phyloP scores from a whole-genome alignment of 306 rosid species.

The Gastrolobium villosum region DNA sequence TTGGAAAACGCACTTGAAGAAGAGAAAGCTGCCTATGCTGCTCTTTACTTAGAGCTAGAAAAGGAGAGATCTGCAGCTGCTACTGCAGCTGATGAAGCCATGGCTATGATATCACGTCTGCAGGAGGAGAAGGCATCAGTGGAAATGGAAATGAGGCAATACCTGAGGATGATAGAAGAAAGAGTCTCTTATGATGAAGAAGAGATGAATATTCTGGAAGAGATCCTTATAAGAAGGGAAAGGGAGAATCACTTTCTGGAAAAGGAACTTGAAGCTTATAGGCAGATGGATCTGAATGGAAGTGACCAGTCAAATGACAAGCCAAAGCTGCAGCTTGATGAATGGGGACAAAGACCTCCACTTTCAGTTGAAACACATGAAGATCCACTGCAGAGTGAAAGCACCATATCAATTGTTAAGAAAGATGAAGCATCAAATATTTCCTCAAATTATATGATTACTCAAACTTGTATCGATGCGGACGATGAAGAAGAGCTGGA shows the following conservation, averaged over 20 bases:
- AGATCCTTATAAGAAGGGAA: constrained; percentile 84
- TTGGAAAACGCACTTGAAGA: constrained; percentile 73
- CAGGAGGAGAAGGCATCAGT: constrained; percentile 80
- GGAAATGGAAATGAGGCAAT: constrained; percentile 82
- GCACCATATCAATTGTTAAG: constrained; percentile 36
- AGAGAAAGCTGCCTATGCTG: constrained; percentile 70
- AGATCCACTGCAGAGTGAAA: constrained; percentile 46
- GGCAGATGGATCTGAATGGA: constrained; percentile 58
- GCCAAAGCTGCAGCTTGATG: constrained; percentile 49
- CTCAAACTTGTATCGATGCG: constrained; percentile 32
- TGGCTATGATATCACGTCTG: constrained; percentile 91
- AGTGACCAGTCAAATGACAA: constrained; percentile 51
- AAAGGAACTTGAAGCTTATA: constrained; percentile 78
- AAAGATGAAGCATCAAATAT: constrained; percentile 31
- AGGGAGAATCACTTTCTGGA: constrained; percentile 77
- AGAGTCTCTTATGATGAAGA: constrained; percentile 84
- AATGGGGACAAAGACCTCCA: constrained; percentile 49
- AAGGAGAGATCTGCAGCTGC: constrained; percentile 97
- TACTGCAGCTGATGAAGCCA: constrained; percentile 93
- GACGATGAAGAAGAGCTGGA: constrained; percentile 50
- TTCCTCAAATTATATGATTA: constrained; percentile 43
- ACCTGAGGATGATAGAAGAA: constrained; percentile 84
- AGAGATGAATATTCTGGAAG: constrained; percentile 83
- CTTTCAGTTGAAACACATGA: constrained; percentile 49
- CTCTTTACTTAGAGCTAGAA: constrained; percentile 89